Base-by-base conservation (phyloP, 2,329 filamentous ascomycete genomes). In the Rhynchosporium agropyri region DNA sequence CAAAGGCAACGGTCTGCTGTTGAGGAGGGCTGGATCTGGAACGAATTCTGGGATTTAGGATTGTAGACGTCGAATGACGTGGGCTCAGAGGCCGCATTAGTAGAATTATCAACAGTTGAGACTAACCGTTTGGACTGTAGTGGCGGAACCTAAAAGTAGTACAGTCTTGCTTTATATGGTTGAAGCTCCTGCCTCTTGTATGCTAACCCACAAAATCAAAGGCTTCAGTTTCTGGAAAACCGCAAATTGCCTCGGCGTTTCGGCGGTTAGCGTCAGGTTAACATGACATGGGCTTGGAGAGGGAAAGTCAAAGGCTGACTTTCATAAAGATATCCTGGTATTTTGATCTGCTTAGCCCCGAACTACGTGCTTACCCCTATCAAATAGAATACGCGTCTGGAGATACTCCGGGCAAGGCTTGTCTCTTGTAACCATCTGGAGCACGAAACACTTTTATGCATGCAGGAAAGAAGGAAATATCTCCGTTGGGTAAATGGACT, bases 201-300 rank as follows among this genome's bases (percentile, higher is more conserved):
- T 46, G 45, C 28, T 31, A 49, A 15, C 28, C 29, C 42, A 58
- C 42, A 58, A 38, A 4, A 36, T 36, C n/a, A 28, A 38, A 59
- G 33, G 46, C 20, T 43, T 42, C 31, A 38, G 20, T 12, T 42
- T 31, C 46, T 33, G 55, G 42, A 42, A 31, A 40, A 36, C 12
- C n/a, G 20, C 9, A 10, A 59, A 51, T 2, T 59, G 5, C 45
- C 57, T 59, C 57, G 46, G 57, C 57, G 45, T 50, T 42, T 43
- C 46, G 36, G 46, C 33, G 20, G 51, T 51, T 36, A 10, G 9
- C 8, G 40, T 38, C 20, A 28, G 36, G n/a, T 7, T 3, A 50
- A 13, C 33, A 38, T 6, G 31, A 20, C n/a, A 31, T 9, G n/a
- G n/a, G 9, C 33, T 33, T 42, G 45, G 51, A 40, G 33, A 20